Conservation (phyloP, 2,329 filamentous ascomycete genomes). For the Alternaria solani region DNA sequence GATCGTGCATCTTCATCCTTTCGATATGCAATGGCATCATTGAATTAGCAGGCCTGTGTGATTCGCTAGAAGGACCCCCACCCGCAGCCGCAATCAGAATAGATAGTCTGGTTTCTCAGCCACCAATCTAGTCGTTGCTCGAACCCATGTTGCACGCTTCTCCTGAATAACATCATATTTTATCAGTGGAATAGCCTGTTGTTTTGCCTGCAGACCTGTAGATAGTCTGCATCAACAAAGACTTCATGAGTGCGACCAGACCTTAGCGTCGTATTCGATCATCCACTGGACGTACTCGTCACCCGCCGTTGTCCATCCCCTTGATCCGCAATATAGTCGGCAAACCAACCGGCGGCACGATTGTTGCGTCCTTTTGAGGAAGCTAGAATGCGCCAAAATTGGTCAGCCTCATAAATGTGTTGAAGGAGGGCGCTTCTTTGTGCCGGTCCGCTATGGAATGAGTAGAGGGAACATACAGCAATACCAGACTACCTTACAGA, state of each 20-base stretch:
- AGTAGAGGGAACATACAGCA: conserved; percentile 55
- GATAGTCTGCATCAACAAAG: background rate
- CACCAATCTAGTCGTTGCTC: too few relatives aligned
- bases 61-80: too few relatives aligned
- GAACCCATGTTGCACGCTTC: too few relatives aligned
- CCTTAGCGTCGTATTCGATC: conserved; percentile 57
- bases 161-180: too few relatives aligned
- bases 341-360: conserved; percentile 65
- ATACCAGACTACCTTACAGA: conserved; percentile 63
- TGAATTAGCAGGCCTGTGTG: too few relatives aligned
- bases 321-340: conserved; percentile 58
- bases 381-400: conserved; percentile 47
- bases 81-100: too few relatives aligned
- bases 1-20: too few relatives aligned
- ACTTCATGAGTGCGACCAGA: background rate
- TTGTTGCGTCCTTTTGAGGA: conserved; percentile 64
- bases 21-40: too few relatives aligned
- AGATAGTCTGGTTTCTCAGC: too few relatives aligned
- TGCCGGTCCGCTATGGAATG: background rate
- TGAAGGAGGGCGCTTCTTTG: background rate
- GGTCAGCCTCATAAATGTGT: background rate
- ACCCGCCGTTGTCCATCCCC: conserved; percentile 61
- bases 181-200: conserved; percentile 42
- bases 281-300: conserved; percentile 58
- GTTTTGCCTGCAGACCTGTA: too few relatives aligned